Base-by-base conservation (phyloP, 331 rosid genomes). In the Malus hybrid region DNA sequence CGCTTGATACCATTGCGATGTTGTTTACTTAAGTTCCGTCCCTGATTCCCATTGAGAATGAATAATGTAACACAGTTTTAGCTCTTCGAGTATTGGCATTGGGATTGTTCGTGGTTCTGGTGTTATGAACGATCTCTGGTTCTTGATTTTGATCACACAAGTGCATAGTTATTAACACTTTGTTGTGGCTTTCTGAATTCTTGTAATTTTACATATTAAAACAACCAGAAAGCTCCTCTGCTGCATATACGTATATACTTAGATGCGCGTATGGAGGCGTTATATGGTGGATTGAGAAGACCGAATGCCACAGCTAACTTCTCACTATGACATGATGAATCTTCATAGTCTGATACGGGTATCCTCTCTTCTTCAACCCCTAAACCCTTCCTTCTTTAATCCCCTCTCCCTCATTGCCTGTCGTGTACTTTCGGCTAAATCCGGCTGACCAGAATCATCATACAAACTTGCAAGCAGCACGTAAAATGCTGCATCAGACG, bases 381-480 rank as follows among this genome's bases (percentile, higher is more conserved):
- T 69, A 57, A 39, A 7, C 0, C 42, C 10, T 1, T 7, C 77
- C 80, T 82, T 87, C 74, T 76, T 79, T 60, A 88, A 69, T 61
- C 96, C 91, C 70, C 89, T 81, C 63, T 90, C 89, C 70, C 46
- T 81, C 91, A 88, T 88, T 70, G 79, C 79, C 76, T 70, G 60
- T 55, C 85, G 88, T 71, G 93, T 82, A 73, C 86, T 84, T 52
- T 79, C 78, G 44, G 85, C 83, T 2, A 90, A 82, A 68, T 87
- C 90, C 6, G 82, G 65, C 66, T 44, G 80, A 64, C 87, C 84
- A 22, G 76, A 82, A 2, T 74, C 83, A 75, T 90, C 93, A 66
- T 85, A 88, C 80, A 90, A 77, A 76, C 74, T 88, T 22, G 93
- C 87, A 50, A 87, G 89, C 48, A 88, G 74, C 81, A 78, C 65